These are phyloP conservation scores for Rosa rugosa DNA, from an alignment of 306 rosid genomes.

Conservation along the genomic window DNA sequence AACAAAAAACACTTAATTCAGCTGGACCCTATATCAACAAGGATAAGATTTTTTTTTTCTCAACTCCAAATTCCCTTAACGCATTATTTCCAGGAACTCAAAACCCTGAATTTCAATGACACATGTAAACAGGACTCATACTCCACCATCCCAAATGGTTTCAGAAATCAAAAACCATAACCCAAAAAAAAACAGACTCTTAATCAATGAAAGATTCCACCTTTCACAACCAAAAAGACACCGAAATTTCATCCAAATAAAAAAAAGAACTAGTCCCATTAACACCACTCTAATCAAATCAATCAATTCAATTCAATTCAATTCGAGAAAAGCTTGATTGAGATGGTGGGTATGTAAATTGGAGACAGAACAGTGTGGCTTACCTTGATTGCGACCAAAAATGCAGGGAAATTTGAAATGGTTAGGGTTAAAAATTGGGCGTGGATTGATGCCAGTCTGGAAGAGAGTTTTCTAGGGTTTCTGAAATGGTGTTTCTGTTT, in stretches of 20 bases:
- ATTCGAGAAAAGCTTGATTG: not conserved
- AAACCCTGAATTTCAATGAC: slow-evolving; percentile 3
- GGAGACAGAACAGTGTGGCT: slow-evolving; percentile 2
- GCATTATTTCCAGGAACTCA: not conserved
- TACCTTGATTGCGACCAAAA: slow-evolving; percentile 30
- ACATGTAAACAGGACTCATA: not conserved
- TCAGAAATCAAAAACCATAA: not conserved
- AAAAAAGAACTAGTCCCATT: not conserved
- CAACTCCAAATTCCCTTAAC: not conserved
- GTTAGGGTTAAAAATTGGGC: not conserved
- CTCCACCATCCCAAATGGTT: not conserved
- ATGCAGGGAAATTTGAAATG: slow-evolving; percentile 25
- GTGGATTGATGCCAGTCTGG: not conserved
- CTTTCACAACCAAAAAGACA: slow-evolving; percentile 5
- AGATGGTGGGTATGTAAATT: not conserved
- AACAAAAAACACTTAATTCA: not conserved
- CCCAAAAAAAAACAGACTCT: not conserved
- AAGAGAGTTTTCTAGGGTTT: slow-evolving; percentile 35
- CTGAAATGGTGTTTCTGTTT: not conserved
- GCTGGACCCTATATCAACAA: slow-evolving; percentile 5
- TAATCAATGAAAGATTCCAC: slow-evolving; percentile 5
- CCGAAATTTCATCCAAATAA: not conserved
- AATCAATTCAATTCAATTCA: not conserved
- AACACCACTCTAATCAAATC: no score
- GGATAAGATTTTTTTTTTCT: not conserved